Evolutionary conservation across 2,329 filamentous ascomycete genomes (phyloP).

Genomic region (Arachnomyces sp.): DNA sequence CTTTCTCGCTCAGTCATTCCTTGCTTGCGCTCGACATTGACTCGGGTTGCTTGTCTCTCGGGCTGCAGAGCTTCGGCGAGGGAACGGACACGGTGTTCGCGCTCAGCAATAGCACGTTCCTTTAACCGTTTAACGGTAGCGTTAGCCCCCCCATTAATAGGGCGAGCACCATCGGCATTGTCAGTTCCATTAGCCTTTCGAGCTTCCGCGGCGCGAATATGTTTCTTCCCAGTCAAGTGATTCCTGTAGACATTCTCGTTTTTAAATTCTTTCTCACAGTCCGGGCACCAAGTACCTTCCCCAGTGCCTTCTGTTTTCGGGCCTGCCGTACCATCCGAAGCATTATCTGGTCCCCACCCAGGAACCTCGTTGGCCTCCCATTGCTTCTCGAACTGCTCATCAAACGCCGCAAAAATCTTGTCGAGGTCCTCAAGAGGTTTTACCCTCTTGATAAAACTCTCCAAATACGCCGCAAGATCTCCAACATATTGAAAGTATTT

Average conservation of each 20-base stretch:
- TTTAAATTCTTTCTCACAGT: conserved; percentile 90
- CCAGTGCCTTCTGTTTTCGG: conserved; percentile 47
- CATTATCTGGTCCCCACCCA: conserved; percentile 61
- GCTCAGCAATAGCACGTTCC: conserved; percentile 81
- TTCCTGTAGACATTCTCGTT: conserved; percentile 91
- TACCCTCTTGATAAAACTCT: conserved; percentile 76
- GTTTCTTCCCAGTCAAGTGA: conserved; percentile 85
- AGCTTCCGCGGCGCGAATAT: conserved; percentile 71
- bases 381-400: conserved; percentile 71
- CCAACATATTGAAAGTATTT: conserved; percentile 86
- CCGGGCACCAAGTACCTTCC: conserved; percentile 77
- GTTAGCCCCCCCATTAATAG: conserved; percentile 12
- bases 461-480: conserved; percentile 71
- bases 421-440: conserved; percentile 79
- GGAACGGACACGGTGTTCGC: conserved; percentile 74
- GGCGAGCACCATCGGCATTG: conserved; percentile 20
- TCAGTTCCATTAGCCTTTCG: conserved; percentile 39
- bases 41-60: conserved; percentile 78
- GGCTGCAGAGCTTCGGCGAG: conserved; percentile 75
- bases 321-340: conserved; percentile 30
- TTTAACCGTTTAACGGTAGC: conserved; percentile 52
- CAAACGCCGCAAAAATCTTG: conserved; percentile 65
- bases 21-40: conserved; percentile 92
- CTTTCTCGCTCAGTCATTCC: conserved; percentile 97
- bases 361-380: conserved; percentile 75